Evolutionary conservation across 2,329 filamentous ascomycete species (phyloP).

Genomic region (Fusarium decemcellulare): DNA sequence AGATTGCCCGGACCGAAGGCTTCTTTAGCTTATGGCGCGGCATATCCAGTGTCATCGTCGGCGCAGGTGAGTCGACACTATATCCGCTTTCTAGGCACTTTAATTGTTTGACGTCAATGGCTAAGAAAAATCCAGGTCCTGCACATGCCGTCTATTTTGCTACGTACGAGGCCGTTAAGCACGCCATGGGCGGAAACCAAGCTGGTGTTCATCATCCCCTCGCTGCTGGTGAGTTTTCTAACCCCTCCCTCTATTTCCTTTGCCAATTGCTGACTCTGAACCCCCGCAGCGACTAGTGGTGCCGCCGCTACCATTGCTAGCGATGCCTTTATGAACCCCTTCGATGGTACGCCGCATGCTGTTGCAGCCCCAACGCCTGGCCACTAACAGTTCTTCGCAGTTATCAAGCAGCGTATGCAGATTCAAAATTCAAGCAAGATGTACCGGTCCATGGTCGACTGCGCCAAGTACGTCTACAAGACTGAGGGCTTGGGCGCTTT

Average conservation of each 20-base stretch:
- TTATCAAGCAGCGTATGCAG: slow-evolving; percentile 99
- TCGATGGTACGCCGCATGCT: slow-evolving; percentile 79
- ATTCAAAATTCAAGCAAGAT: slow-evolving; percentile 90
- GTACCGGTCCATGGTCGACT: slow-evolving; percentile 89
- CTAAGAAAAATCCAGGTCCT: slow-evolving; percentile 73
- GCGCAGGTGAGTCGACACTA: slow-evolving; percentile 78
- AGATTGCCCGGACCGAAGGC: slow-evolving; percentile 92
- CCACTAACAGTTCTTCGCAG: slow-evolving; percentile 62
- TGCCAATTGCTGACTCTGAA: slow-evolving; percentile 20
- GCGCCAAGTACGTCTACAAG: slow-evolving; percentile 88
- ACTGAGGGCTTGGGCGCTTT: slow-evolving; percentile 92
- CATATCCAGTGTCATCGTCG: slow-evolving; percentile 95
- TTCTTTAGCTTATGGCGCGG: slow-evolving; percentile 95
- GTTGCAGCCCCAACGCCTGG: not conserved
- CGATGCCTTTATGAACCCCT: slow-evolving; percentile 99
- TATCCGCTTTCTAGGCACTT: slow-evolving; percentile 38
- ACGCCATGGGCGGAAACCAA: slow-evolving; percentile 93
- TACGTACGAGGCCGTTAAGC: slow-evolving; percentile 97
- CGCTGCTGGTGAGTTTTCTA: slow-evolving; percentile 79
- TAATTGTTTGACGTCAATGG: not conserved
- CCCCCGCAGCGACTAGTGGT: slow-evolving; percentile 82
- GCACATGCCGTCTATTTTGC: slow-evolving; percentile 99
- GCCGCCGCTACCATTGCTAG: slow-evolving; percentile 96
- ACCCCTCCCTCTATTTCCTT: not conserved
- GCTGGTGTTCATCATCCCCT: slow-evolving; percentile 91